These are phyloP conservation scores for Epichloe gansuensis DNA, from an alignment of 2,329 filamentous ascomycete genomes.

Conservation along the genomic window DNA sequence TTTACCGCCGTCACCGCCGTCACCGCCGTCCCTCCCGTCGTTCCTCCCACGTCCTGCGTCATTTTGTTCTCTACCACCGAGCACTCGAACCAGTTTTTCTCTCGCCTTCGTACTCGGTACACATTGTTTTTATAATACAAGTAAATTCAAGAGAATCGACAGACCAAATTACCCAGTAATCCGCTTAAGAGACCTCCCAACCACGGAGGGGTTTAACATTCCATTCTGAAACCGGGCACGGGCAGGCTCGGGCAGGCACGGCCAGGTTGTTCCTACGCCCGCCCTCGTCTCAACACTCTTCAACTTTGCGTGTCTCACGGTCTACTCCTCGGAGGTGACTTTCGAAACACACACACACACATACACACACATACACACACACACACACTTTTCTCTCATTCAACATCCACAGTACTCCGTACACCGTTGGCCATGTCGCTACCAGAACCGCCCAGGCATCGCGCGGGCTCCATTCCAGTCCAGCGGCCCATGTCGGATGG, in stretches of 20 bases:
- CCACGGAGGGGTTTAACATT: too few species aligned
- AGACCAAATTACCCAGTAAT: not conserved
- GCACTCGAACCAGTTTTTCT: too few species aligned
- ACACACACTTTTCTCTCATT: not conserved
- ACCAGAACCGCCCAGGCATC: slow-evolving; percentile 6
- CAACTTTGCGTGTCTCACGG: slow-evolving; percentile 6
- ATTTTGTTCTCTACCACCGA: not conserved
- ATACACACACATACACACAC: not conserved
- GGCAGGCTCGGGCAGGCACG: too few species aligned
- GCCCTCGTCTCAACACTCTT: not conserved
- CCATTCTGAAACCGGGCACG: not conserved
- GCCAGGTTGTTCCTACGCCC: not conserved
- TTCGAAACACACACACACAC: slow-evolving; percentile 2
- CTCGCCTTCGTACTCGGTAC: not conserved
- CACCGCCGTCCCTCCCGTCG: not conserved
- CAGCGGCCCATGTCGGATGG: slow-evolving; percentile 1
- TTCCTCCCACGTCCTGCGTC: not conserved
- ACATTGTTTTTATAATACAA: not conserved
- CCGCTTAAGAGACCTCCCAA: not conserved
- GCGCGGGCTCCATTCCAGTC: slow-evolving; percentile 11
- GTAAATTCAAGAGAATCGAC: not conserved
- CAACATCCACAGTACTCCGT: not conserved
- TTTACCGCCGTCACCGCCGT: not conserved
- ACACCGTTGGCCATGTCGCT: slow-evolving; percentile 8
- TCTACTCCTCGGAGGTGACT: slow-evolving; percentile 4